Percentiles rank a stretch among this genome's conserved stretches.
These are phyloP conservation scores for Exophiala spinifera DNA, from an alignment of 2,329 filamentous ascomycete genomes.

Conservation along the genomic window DNA sequence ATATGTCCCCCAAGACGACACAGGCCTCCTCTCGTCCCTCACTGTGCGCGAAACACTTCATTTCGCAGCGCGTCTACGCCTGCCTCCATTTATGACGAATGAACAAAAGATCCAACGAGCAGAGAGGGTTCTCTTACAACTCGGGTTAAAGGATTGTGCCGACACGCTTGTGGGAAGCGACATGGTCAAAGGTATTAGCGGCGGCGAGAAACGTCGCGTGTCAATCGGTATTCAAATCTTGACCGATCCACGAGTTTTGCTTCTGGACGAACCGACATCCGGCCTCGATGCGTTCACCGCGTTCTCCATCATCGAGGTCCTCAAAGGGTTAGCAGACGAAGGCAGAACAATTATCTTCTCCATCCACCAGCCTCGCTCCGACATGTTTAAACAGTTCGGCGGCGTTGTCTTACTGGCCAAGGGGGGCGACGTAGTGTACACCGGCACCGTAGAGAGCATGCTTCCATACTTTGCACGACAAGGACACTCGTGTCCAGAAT, in stretches of 20 bases:
- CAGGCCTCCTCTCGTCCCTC: slow-evolving; percentile 70
- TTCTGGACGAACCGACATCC: slow-evolving; percentile 80
- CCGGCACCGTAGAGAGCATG: slow-evolving; percentile 59
- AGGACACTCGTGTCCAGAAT: slow-evolving; percentile 62
- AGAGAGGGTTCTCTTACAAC: slow-evolving; percentile 64
- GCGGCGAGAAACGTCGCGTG: slow-evolving; percentile 78
- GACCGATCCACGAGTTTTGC: slow-evolving; percentile 74
- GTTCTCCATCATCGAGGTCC: slow-evolving; percentile 71
- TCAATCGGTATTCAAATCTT: slow-evolving; percentile 79
- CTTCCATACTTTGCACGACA: slow-evolving; percentile 61
- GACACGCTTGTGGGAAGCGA: slow-evolving; percentile 76
- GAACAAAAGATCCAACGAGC: slow-evolving; percentile 63
- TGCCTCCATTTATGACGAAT: slow-evolving; percentile 53
- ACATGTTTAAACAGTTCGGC: slow-evolving; percentile 76
- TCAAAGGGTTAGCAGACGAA: slow-evolving; percentile 60
- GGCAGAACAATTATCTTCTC: slow-evolving; percentile 69
- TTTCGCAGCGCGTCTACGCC: slow-evolving; percentile 69
- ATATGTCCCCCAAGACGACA: slow-evolving; percentile 87
- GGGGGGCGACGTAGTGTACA: slow-evolving; percentile 68
- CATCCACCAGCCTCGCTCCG: slow-evolving; percentile 80
- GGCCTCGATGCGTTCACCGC: slow-evolving; percentile 76
- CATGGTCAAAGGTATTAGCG: slow-evolving; percentile 77
- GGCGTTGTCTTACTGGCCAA: slow-evolving; percentile 74
- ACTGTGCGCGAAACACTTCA: slow-evolving; percentile 76
- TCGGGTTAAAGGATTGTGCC: slow-evolving; percentile 68